Conservation (phyloP, 768 basidiomycete genomes). For the Rickenella mellea region DNA sequence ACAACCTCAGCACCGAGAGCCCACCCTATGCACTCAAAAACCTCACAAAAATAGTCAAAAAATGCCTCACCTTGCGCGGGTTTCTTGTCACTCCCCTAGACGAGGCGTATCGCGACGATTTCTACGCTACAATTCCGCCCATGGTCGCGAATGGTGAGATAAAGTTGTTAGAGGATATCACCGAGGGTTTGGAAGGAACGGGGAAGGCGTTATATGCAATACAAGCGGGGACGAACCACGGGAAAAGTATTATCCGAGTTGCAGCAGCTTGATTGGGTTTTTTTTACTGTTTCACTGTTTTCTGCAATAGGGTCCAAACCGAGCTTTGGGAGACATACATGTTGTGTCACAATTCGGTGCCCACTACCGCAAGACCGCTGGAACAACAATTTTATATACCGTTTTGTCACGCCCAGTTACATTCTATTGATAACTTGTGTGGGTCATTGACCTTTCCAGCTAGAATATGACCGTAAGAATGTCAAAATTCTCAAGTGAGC, state of each 20-base stretch:
- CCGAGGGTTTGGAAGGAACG: slow-evolving; percentile 31
- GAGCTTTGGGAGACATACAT: too few species aligned
- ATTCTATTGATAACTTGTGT: too few species aligned
- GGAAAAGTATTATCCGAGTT: slow-evolving; percentile 24
- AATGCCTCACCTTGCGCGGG: slow-evolving; percentile 29
- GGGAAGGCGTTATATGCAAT: slow-evolving; percentile 29
- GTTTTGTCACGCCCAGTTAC: too few species aligned
- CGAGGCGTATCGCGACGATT: slow-evolving; percentile 29
- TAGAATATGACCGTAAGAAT: too few species aligned
- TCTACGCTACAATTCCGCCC: slow-evolving; percentile 31
- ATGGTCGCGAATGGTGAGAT: slow-evolving; percentile 36
- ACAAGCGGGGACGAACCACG: slow-evolving; percentile 24
- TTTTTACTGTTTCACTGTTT: too few species aligned
- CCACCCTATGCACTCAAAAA: slow-evolving; percentile 22
- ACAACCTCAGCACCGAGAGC: slow-evolving; percentile 18
- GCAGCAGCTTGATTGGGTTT: too few species aligned
- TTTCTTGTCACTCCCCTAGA: slow-evolving; percentile 20
- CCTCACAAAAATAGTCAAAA: slow-evolving; percentile 26
- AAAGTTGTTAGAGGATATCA: slow-evolving; percentile 37
- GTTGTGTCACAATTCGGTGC: too few species aligned
- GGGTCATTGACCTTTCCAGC: too few species aligned
- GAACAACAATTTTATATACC: too few species aligned
- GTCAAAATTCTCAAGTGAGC: too few species aligned
- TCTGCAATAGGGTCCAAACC: too few species aligned
- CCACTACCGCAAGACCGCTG: too few species aligned